Percentiles rank a stretch among this genome's conserved stretches.
phyloP scores from a whole-genome alignment of 345 rosid genomes.

The Acer yangbiense region DNA sequence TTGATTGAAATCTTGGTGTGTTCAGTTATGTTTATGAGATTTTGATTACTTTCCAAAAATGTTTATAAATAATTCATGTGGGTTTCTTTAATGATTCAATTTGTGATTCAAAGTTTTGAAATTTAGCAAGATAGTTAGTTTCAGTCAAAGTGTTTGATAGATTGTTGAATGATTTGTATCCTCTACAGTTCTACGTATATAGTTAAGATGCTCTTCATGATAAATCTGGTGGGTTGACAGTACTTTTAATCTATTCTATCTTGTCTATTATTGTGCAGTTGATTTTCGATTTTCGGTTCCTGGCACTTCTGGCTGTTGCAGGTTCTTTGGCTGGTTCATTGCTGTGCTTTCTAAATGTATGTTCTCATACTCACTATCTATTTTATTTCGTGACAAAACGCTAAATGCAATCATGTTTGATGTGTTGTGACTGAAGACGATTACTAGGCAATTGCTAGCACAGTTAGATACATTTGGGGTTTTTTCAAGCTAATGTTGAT shows the following conservation, averaged over 20 bases:
- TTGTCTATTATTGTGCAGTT: constrained; percentile 40
- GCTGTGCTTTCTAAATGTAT: constrained; percentile 89
- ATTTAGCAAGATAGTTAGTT: not conserved
- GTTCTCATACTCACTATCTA: constrained; percentile 11
- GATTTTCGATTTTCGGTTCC: constrained; percentile 88
- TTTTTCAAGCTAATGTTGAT: too few species aligned
- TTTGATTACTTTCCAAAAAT: too few species aligned
- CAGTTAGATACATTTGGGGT: too few species aligned
- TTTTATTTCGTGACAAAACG: not conserved
- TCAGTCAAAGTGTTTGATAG: too few species aligned
- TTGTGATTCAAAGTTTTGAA: not conserved
- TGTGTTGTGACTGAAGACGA: too few species aligned
- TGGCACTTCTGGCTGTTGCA: constrained; percentile 80
- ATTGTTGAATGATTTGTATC: not conserved
- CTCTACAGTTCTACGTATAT: not conserved
- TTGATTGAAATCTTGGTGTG: not conserved
- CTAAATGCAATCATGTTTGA: too few species aligned
- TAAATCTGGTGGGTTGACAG: not conserved
- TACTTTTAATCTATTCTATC: not conserved
- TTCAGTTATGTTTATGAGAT: not conserved
- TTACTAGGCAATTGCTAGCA: too few species aligned
- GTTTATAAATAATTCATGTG: not conserved
- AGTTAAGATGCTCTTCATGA: not conserved
- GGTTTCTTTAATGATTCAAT: too few species aligned
- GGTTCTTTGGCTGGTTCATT: constrained; percentile 89